Evolutionary conservation across 345 rosid genomes (phyloP).

Genomic region (Gossypium stocksii): DNA sequence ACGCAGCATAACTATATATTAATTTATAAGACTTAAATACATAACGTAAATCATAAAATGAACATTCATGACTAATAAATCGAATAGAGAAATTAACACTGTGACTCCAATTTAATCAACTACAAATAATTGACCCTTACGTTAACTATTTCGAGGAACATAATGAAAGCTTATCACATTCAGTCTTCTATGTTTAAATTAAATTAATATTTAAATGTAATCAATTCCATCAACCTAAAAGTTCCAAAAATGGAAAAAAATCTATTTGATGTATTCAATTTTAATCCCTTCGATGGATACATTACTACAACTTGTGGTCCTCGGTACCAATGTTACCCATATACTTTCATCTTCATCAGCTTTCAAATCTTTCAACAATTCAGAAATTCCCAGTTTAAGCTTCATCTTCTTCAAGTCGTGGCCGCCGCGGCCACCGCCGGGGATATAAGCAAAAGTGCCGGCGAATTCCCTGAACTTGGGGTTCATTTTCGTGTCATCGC

Average conservation of each 20-base stretch:
- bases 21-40: too few species aligned
- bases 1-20: too few species aligned
- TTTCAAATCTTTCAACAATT: conserved; percentile 18
- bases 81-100: accelerated
- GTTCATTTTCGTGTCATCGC: not conserved
- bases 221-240: accelerated
- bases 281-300: not conserved
- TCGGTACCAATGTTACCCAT: conserved; percentile 8
- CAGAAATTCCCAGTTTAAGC: conserved; percentile 12
- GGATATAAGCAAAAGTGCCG: conserved; percentile 8
- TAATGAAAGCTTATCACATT: too few species aligned
- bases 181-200: too few species aligned
- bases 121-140: too few species aligned
- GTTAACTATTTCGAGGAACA: too few species aligned
- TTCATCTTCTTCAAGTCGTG: not conserved
- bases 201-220: too few species aligned
- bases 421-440: not conserved
- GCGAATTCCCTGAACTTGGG: conserved; percentile 19
- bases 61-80: too few species aligned
- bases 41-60: too few species aligned
- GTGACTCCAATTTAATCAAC: too few species aligned
- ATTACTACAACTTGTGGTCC: not conserved
- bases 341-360: conserved; percentile 14
- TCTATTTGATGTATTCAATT: not conserved
- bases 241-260: too few species aligned